Conservation (phyloP, 306 rosid species). For the Quercus variabilis region DNA sequence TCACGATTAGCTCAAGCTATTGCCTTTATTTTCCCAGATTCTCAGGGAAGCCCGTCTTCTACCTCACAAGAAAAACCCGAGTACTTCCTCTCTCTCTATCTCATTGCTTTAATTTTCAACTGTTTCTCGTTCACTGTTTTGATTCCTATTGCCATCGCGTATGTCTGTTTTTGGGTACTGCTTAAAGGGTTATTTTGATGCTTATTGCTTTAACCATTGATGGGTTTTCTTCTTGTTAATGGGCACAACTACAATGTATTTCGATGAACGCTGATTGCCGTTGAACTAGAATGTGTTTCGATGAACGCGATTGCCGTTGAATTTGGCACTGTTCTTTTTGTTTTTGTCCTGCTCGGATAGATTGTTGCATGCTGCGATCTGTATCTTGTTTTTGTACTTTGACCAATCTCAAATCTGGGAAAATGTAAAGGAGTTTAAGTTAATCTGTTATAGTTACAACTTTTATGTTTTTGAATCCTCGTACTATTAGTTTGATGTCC, state of each 20-base stretch:
- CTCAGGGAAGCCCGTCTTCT: conserved; percentile 65
- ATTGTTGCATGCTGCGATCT: conserved; percentile 55
- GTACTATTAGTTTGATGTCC: neutral
- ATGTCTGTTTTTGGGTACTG: conserved; percentile 19
- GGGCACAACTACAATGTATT: neutral
- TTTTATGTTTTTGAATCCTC: neutral
- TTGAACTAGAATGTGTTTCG: conserved; percentile 4
- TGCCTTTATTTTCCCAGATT: conserved; percentile 53
- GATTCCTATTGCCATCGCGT: conserved; percentile 29
- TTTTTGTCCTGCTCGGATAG: conserved; percentile 19
- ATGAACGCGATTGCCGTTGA: neutral
- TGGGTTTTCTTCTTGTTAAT: conserved; percentile 12
- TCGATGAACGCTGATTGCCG: neutral
- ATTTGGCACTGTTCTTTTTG: conserved; percentile 12
- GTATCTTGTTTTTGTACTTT: conserved; percentile 12
- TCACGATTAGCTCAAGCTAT: conserved; percentile 37
- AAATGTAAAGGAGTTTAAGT: neutral
- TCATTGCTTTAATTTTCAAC: conserved; percentile 18
- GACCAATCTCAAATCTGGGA: neutral
- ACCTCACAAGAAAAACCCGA: conserved; percentile 57
- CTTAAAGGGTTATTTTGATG: conserved; percentile 9
- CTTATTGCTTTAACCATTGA: conserved; percentile 8
- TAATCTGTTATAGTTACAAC: neutral
- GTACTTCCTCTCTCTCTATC: conserved; percentile 41
- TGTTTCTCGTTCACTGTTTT: neutral